A percentile compares a stretch with the other conserved stretches of the same genome.
Evolutionary conservation across 306 rosid species (phyloP).

Genomic region (Abrus precatorius): DNA sequence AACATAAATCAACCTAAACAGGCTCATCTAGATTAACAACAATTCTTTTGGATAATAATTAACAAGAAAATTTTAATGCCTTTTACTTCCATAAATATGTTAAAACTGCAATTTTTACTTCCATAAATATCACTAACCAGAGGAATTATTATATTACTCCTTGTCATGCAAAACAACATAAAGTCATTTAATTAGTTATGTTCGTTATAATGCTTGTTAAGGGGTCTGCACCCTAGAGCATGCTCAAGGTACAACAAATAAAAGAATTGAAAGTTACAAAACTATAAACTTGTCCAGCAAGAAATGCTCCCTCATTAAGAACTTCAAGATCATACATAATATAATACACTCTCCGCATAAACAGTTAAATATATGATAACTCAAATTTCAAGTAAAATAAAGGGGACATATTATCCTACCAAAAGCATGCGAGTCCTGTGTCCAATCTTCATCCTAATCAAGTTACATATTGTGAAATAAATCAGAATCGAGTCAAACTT

Average conservation of each 20-base stretch:
- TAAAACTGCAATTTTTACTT: not conserved
- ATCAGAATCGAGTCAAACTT: conserved; percentile 49
- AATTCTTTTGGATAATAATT: not conserved
- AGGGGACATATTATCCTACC: conserved; percentile 63
- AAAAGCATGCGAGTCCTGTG: conserved; percentile 43
- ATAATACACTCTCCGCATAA: conserved; percentile 16
- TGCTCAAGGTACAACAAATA: conserved; percentile 33
- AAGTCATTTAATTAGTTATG: conserved; percentile 15
- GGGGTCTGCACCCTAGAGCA: conserved; percentile 1
- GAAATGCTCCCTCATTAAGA: conserved; percentile 11
- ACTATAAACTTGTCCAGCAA: conserved; percentile 14
- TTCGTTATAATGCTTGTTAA: conserved; percentile 3
- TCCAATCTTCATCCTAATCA: conserved; percentile 67
- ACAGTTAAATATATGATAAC: conserved; percentile 12
- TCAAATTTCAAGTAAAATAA: conserved; percentile 33
- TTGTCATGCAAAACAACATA: conserved; percentile 29
- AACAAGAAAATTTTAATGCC: not conserved
- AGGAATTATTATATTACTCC: not conserved
- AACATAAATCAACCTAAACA: conserved; percentile 12
- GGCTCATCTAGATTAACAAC: conserved; percentile 9
- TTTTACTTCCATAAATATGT: conserved; percentile 8
- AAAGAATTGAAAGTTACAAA: conserved; percentile 25
- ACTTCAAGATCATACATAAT: conserved; percentile 1
- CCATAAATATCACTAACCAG: conserved; percentile 19
- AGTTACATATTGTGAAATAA: conserved; percentile 46